Base-by-base conservation (phyloP, 2,329 filamentous ascomycete genomes). In the Daldinia eschscholtzii region DNA sequence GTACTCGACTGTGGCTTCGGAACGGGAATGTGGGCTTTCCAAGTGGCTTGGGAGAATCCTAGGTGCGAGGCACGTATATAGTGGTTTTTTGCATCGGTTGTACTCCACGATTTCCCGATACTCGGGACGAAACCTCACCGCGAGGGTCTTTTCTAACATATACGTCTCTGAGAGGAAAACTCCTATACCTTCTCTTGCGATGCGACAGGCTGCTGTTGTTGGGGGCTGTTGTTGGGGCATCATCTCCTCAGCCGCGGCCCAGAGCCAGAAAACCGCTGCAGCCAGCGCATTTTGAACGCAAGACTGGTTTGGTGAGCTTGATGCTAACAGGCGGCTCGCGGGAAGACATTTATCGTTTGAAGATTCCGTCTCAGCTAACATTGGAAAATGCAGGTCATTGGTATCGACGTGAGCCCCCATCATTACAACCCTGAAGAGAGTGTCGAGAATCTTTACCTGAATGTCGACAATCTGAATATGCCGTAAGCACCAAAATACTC, bases 1-100 rank as follows among this genome's bases (percentile, higher is more conserved):
- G 85, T 93, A 46, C 83, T 94, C 30, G 92, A 94, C 65, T 93
- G 91, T 73, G 92, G 92, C 0, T 92, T 88, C 78, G 92, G 92
- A 44, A 85, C 88, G n/a, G 91, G 85, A 46, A 58, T 75, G 55
- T 94, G 92, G 92, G 90, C 91, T 23, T 80, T 87, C 37, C 89
- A 91, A 26, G 89, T 92, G 59, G 91, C 91, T 53, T 85, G 87
- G 75, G 82, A 86, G 69, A 82, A 90, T 79, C 90, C 90, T 56
- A 80, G 83, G 68, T 91, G 88, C 76, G 86, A 92, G 83, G 91
- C 92, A 72, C 46, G 76, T 78, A 69, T 57, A 65, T 56, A 55
- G 62, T 67, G 39, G 55, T 67, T 68, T 60, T 28, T 67, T 65
- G 67, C 59, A 60, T 59, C 39, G 52, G 33, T 37, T 56, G 33